Base-by-base conservation (phyloP, 768 basidiomycete genomes). In the Paxillus rubicundulus region DNA sequence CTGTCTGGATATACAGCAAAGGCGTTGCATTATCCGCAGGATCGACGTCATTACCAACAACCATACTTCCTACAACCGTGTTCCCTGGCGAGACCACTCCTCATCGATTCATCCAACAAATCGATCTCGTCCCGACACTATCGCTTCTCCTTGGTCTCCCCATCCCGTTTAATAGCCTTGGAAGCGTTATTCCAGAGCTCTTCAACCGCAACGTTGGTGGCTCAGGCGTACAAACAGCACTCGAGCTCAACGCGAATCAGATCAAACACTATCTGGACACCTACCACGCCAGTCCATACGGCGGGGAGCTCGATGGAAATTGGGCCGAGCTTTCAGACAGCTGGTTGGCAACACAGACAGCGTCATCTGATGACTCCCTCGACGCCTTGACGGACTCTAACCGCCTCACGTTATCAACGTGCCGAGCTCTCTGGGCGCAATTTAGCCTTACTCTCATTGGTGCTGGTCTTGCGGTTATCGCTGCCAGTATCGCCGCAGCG, bases 91-190 rank as follows among this genome's bases (percentile, higher is more conserved):
- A 82, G 16, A 62, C 72, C 0, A 65, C 70, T 3, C 70, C 76
- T 0, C 80, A 81, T 63, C 82, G 94, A 16, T 75, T 77, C 9
- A 79, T 96, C 48, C 88, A 95, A 60, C 97, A 99, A 70, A 95
- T 98, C 55, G 96, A 98, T 69, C 76, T 99, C 43, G 80, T 97
- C 0, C 92, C 96, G 0, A 86, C 93, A 0, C 70, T 98, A 17
- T 86, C 93, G 0, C 82, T 98, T 16, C 81, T 97, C 14, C 83
- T 98, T 9, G 96, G 97, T 13, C 74, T 97, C 2, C 92, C 95
- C 0, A 89, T 99, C 37, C 97, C 97, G 0, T 98, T 87, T 74
- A 97, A 95, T 69, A 98, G 95, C 60, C 85, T 99, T 9, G 97
- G 97, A 0, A 83, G 78, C 5, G 72, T 97, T 53, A 91, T 99